These are phyloP conservation scores for Haplosporangium sp. DNA, from an alignment of 371 early-diverging fungal genomes.

Conservation along the genomic window DNA sequence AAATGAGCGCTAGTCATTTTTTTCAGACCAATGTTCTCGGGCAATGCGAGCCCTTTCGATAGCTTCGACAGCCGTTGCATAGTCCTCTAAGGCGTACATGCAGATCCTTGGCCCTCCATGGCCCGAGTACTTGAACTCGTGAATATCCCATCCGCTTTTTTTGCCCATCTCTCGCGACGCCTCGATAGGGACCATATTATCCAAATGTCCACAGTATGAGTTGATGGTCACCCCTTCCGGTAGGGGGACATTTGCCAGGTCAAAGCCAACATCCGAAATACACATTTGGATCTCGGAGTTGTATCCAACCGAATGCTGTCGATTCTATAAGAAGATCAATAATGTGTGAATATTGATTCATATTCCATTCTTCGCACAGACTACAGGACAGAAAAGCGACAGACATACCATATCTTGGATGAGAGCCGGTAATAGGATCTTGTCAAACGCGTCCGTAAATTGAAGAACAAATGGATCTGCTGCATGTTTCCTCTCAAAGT, in stretches of 20 bases:
- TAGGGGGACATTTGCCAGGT: conserved; percentile 15
- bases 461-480: conserved; percentile 42
- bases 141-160: conserved; percentile 42
- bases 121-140: conserved; percentile 49
- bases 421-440: conserved; percentile 42
- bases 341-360: neutral
- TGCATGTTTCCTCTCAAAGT: conserved; percentile 12
- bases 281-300: conserved; percentile 53
- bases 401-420: conserved; percentile 47
- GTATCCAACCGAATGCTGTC: conserved; percentile 50
- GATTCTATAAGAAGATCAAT: conserved; percentile 24
- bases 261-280: conserved; percentile 44
- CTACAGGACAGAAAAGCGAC: conserved; percentile 8
- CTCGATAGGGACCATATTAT: conserved; percentile 44
- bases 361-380: neutral
- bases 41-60: neutral
- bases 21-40: conserved; percentile 21
- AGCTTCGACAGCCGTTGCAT: conserved; percentile 24
- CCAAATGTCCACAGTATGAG: conserved; percentile 42
- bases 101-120: conserved; percentile 51
- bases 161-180: conserved; percentile 42
- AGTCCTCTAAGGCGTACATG: conserved; percentile 51
- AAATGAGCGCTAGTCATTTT: neutral
- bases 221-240: conserved; percentile 33
- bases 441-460: conserved; percentile 45